A percentile compares a stretch with the other conserved stretches of the same genome.
These are phyloP conservation scores for Colletotrichum acutatum DNA, from an alignment of 2,329 filamentous ascomycete genomes.

Conservation along the genomic window DNA sequence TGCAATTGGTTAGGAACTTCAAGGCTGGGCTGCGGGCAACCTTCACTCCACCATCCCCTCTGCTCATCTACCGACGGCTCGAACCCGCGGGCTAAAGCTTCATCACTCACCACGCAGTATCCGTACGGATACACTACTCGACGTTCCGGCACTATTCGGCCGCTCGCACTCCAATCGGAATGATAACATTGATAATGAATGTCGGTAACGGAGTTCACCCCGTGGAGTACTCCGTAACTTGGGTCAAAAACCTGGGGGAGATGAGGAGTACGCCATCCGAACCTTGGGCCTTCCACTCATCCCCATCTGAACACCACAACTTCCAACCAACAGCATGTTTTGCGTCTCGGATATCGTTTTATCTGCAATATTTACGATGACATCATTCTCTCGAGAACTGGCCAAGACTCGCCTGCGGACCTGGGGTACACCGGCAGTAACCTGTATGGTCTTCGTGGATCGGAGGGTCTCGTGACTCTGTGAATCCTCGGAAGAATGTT, in stretches of 20 bases:
- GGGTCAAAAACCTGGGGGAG: background rate
- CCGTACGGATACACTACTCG: no score
- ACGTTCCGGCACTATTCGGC: no score
- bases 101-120: no score
- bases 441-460: background rate
- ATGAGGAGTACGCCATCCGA: background rate
- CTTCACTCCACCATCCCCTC: background rate
- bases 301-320: background rate
- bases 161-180: background rate
- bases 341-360: background rate
- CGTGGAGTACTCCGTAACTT: conserved; percentile 5
- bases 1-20: background rate
- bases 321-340: background rate
- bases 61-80: background rate
- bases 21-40: background rate
- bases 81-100: background rate
- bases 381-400: background rate
- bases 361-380: background rate
- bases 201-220: background rate
- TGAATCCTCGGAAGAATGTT: no score
- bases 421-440: no score
- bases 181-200: background rate
- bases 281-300: background rate
- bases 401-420: background rate
- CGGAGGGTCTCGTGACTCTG: no score